phyloP scores from a whole-genome alignment of 495 filamentous ascomycete species.

The Aspergillus baeticus region DNA sequence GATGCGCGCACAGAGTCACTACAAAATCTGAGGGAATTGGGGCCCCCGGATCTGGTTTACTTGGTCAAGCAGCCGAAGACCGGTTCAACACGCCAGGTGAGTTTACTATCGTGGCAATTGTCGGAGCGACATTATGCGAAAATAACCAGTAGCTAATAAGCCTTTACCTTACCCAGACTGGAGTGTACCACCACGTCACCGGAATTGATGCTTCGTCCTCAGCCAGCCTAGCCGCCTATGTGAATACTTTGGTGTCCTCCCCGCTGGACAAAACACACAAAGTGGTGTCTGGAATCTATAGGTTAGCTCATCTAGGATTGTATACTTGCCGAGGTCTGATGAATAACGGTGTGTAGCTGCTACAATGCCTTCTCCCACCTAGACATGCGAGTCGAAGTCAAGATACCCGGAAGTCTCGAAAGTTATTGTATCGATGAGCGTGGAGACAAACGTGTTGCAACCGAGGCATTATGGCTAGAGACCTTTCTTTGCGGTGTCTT shows the following conservation, averaged over 20 bases:
- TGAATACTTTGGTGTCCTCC: slow-evolving; percentile 93
- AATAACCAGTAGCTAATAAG: neutral
- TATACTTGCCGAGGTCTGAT: slow-evolving; percentile 12
- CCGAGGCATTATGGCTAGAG: slow-evolving; percentile 93
- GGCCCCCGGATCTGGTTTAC: slow-evolving; percentile 93
- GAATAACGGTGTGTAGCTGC: slow-evolving; percentile 59
- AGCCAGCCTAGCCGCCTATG: slow-evolving; percentile 93
- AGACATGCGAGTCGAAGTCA: slow-evolving; percentile 97
- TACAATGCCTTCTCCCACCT: slow-evolving; percentile 99
- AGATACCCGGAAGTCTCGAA: slow-evolving; percentile 92
- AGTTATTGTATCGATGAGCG: slow-evolving; percentile 95
- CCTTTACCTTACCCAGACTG: slow-evolving; percentile 53
- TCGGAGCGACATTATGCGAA: neutral
- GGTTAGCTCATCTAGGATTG: slow-evolving; percentile 49
- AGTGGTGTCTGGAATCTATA: slow-evolving; percentile 90
- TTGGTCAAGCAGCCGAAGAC: slow-evolving; percentile 79
- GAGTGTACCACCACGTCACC: slow-evolving; percentile 97
- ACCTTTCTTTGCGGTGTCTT: slow-evolving; percentile 94
- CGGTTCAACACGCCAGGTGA: slow-evolving; percentile 50
- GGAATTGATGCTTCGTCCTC: slow-evolving; percentile 97
- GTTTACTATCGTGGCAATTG: slow-evolving; percentile 3
- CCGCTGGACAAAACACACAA: slow-evolving; percentile 84
- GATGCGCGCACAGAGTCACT: slow-evolving; percentile 87
- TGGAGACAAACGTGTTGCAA: slow-evolving; percentile 87
- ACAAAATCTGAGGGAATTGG: slow-evolving; percentile 80